Evolutionary conservation across 768 basidiomycete species (phyloP), one percentile per base, ranked within the genome.

Genomic region (Agaricus blazei): DNA sequence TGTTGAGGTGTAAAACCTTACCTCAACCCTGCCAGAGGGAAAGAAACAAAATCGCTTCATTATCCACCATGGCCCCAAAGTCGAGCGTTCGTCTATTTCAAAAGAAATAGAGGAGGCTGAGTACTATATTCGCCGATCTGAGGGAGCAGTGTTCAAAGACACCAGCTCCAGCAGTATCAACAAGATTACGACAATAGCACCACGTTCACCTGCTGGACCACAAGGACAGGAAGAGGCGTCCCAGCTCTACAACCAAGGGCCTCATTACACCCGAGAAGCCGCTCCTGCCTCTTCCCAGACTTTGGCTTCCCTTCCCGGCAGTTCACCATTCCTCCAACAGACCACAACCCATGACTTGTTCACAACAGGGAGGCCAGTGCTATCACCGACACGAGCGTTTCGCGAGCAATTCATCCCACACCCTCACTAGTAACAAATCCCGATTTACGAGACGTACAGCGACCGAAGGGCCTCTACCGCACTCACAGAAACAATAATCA

Each of bases 211-310:
- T 34, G 3, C 11, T 12, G 46, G 31, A n/a, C 34, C 29, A 14
- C 52, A 15, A 37, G 8, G n/a, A 29, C 26, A 29, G 5, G 40
- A 48, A 24, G 14, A 52, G 3, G 19, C 15, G 29, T 29, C 11
- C 31, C 46, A 55, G 26, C 42, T 48, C 28, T 11, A 11, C 47
- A 23, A 48, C n/a, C 15, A 38, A 2, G 36, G 8, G 11, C 11
- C 47, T 42, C 38, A 15, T 15, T 42, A 27, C 15, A 43, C 34
- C 27, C 26, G 54, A 24, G 54, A 55, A 42, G 8, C 23, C n/a
- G n/a, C n/a, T n/a, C n/a, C n/a, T n/a, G n/a, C n/a, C n/a, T 40
- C 54, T 43, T 48, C 53, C n/a, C 54, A 48, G 41, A 19, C 28
- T 14, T 28, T 7, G 9, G 42, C 46, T 12, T 42, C 54, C 12